Evolutionary conservation across 169 alveolate species (phyloP).

Genomic region (Cryptosporidium sp.): DNA sequence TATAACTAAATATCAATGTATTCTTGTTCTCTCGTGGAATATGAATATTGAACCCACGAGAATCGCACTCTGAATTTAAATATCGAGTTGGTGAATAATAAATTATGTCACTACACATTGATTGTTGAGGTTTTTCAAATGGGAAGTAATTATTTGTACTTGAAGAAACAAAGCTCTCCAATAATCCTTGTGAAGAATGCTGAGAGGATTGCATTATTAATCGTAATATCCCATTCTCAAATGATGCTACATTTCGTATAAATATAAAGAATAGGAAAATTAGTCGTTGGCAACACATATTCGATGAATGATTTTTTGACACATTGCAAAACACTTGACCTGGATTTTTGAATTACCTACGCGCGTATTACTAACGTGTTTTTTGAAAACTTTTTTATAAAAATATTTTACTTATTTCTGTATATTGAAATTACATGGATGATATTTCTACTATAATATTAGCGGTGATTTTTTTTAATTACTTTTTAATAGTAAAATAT

Average conservation of each 20-base stretch:
- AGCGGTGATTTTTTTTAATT: no score
- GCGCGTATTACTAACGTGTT: background rate
- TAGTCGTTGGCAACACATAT: background rate
- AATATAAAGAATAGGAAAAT: background rate
- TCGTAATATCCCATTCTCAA: background rate
- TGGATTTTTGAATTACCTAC: background rate
- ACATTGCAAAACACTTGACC: background rate
- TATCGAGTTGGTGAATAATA: background rate
- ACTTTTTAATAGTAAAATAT: no score
- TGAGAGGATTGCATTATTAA: background rate
- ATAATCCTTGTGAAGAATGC: background rate
- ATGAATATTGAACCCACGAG: background rate
- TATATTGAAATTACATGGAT: background rate
- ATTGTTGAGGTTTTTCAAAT: background rate
- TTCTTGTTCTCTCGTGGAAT: background rate
- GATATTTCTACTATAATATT: no score
- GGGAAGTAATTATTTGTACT: background rate
- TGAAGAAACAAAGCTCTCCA: background rate
- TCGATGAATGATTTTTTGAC: background rate
- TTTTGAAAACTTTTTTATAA: background rate
- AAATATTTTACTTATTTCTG: background rate
- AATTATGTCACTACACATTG: background rate
- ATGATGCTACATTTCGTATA: background rate
- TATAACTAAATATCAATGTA: background rate
- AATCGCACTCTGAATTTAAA: background rate